Conservation (phyloP, 2,329 filamentous ascomycete species). For the Magnaporthiopsis incrustans region DNA sequence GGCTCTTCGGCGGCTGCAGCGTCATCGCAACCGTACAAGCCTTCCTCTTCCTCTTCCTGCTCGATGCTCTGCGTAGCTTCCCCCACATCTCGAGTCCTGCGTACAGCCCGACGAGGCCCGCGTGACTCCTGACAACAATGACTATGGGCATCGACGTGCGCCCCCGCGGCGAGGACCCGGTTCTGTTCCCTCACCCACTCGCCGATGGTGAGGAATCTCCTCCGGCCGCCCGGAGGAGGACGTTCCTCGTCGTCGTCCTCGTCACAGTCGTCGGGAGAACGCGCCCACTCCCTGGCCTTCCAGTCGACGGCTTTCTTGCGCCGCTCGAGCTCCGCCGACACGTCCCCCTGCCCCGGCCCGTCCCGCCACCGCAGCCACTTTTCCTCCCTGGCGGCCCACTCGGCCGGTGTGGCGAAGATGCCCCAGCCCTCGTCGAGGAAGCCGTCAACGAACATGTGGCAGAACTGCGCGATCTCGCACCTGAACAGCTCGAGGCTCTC, state of each 20-base stretch:
- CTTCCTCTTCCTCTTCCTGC: too few species aligned
- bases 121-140: too few species aligned
- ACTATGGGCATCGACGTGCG: not conserved
- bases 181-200: not conserved
- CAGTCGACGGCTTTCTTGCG: not conserved
- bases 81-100: too few species aligned
- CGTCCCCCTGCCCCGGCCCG: not conserved
- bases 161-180: not conserved
- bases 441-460: not conserved
- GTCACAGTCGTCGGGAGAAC: too few species aligned
- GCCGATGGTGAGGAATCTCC: not conserved
- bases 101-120: too few species aligned
- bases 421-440: conserved; percentile 3
- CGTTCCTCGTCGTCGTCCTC: too few species aligned
- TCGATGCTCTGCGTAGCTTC: too few species aligned
- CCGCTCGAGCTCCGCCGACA: not conserved
- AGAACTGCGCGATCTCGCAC: not conserved
- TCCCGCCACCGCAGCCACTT: not conserved
- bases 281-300: not conserved
- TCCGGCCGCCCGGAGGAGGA: too few species aligned
- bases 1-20: too few species aligned
- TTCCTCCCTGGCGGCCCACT: not conserved
- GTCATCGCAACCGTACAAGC: not conserved
- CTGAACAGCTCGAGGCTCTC: not conserved
- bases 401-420: not conserved